Evolutionary conservation across 2,329 filamentous ascomycete genomes (phyloP).

Genomic region (Calonectria naviculata): DNA sequence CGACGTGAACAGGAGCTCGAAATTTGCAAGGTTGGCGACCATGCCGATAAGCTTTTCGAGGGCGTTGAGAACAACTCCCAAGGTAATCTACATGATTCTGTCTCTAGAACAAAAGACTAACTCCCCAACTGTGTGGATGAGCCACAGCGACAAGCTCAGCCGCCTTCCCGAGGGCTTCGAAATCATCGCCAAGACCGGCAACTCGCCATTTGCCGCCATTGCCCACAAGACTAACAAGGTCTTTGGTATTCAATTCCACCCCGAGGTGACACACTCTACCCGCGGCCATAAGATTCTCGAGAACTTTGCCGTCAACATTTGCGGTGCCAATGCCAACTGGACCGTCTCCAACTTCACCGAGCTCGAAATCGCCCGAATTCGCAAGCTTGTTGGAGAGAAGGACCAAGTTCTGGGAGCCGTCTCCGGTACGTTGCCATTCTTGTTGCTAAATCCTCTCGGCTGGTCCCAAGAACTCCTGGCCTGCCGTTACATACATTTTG

Average conservation of each 20-base stretch:
- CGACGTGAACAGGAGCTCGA: too few species aligned
- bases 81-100: too few species aligned
- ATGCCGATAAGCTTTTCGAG: too few species aligned
- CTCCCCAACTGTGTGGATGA: too few species aligned
- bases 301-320: constrained; percentile 93
- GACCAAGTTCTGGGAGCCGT: constrained; percentile 67
- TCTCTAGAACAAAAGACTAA: too few species aligned
- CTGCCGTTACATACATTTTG: too few species aligned
- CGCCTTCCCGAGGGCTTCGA: constrained; percentile 79
- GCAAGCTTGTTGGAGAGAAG: constrained; percentile 81
- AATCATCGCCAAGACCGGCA: constrained; percentile 78
- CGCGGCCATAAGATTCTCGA: constrained; percentile 76
- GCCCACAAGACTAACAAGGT: constrained; percentile 76
- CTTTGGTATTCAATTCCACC: constrained; percentile 90
- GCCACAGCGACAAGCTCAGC: constrained; percentile 87
- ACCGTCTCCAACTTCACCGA: constrained; percentile 86
- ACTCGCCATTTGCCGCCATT: constrained; percentile 84
- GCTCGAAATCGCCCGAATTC: constrained; percentile 83
- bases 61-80: too few species aligned
- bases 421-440: too few species aligned
- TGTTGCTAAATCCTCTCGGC: too few species aligned
- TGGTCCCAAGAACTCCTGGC: too few species aligned
- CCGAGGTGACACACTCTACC: constrained; percentile 71
- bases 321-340: constrained; percentile 82
- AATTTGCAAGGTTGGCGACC: too few species aligned